Evolutionary conservation across 1,284 basidiomycete species (phyloP).

Genomic region (Tranzscheliella williamsii): DNA sequence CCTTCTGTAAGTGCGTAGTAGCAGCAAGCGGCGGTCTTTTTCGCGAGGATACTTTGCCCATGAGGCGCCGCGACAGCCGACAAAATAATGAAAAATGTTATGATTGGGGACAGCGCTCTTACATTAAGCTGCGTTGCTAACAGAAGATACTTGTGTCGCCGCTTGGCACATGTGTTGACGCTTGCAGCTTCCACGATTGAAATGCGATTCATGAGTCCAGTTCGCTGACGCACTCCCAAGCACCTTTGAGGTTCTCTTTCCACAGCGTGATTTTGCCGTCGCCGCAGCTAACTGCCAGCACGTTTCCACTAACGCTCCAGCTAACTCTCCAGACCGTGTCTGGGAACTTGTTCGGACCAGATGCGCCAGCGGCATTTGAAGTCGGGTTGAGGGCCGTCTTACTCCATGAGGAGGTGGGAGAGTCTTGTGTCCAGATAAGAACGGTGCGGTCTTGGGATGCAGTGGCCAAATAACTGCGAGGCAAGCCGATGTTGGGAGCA

Average conservation of each 20-base stretch:
- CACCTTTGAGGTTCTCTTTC: constrained; percentile 94
- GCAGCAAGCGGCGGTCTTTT: too few species aligned
- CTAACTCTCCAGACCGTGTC: constrained; percentile 85
- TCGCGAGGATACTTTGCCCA: too few species aligned
- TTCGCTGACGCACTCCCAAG: constrained; percentile 84
- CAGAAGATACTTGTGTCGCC: too few species aligned
- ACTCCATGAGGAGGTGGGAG: constrained; percentile 77
- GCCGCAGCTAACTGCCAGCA: constrained; percentile 94
- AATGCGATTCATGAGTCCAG: constrained; percentile 34
- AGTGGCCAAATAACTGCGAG: constrained; percentile 90
- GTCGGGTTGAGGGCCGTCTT: constrained; percentile 81
- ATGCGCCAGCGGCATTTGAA: constrained; percentile 3
- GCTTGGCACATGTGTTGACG: too few species aligned
- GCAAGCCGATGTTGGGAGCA: constrained; percentile 94
- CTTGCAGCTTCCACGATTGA: too few species aligned
- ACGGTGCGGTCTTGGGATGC: constrained; percentile 88
- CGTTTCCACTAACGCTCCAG: constrained; percentile 94
- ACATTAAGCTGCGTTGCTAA: too few species aligned
- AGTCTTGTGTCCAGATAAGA: constrained; percentile 89
- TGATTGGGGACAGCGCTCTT: too few species aligned
- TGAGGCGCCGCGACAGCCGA: too few species aligned
- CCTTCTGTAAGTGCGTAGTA: too few species aligned
- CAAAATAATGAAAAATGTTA: too few species aligned
- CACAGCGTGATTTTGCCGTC: constrained; percentile 97
- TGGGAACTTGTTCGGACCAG: constrained; percentile 47